Evolutionary conservation across 495 filamentous ascomycete genomes (phyloP).

Genomic region (Aspergillus egyptiacus): DNA sequence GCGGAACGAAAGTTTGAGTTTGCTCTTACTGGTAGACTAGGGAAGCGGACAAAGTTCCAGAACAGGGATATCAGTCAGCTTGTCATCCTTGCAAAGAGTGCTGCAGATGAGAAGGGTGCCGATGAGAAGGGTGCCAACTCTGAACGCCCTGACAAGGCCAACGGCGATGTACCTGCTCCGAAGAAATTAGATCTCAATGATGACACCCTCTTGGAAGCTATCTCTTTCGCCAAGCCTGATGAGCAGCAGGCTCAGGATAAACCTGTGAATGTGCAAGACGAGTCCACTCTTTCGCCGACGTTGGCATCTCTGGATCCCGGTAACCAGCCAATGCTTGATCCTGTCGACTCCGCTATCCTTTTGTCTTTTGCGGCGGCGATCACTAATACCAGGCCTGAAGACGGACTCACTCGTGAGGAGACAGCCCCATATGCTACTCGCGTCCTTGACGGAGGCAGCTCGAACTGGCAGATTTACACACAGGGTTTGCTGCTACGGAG

Average conservation of each 20-base stretch:
- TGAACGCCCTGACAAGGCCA: conserved; percentile 1
- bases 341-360: conserved; percentile 80
- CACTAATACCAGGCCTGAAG: conserved; percentile 75
- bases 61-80: conserved; percentile 84
- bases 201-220: conserved; percentile 84
- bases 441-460: conserved; percentile 80
- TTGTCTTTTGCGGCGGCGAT: conserved; percentile 78
- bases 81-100: conserved; percentile 82
- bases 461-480: conserved; percentile 98
- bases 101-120: conserved; percentile 21
- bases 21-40: conserved; percentile 75
- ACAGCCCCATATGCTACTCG: conserved; percentile 85
- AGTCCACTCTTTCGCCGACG: conserved; percentile 49
- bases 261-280: conserved; percentile 38
- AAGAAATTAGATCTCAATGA: conserved; percentile 73
- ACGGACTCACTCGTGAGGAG: conserved; percentile 86
- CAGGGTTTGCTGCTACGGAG: conserved; percentile 84
- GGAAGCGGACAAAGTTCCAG: conserved; percentile 91
- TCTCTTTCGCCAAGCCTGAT: conserved; percentile 65
- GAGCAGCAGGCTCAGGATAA: conserved; percentile 29
- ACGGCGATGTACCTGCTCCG: conserved; percentile 40
- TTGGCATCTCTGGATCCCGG: conserved; percentile 63
- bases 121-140: neutral
- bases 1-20: conserved; percentile 65
- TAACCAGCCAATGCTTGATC: conserved; percentile 73